These are phyloP conservation scores for Periconia sp. DNA, from an alignment of 2,329 filamentous ascomycete genomes.

Conservation along the genomic window DNA sequence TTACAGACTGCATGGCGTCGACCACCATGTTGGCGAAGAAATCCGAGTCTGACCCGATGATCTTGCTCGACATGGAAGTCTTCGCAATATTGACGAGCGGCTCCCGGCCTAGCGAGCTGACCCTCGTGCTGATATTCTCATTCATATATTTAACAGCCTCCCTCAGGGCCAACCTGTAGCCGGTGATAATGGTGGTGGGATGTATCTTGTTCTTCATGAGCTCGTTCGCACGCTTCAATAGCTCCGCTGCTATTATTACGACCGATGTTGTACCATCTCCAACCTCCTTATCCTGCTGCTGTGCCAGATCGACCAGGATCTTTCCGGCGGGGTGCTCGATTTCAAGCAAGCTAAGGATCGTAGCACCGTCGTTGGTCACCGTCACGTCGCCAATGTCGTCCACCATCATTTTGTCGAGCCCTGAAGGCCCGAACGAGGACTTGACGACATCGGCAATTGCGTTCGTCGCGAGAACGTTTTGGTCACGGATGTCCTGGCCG, in stretches of 20 bases:
- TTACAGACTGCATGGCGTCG: conserved; percentile 93
- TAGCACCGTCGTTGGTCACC: conserved; percentile 98
- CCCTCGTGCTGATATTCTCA: conserved; percentile 96
- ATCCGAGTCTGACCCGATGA: conserved; percentile 92
- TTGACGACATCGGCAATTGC: conserved; percentile 99
- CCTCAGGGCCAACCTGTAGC: conserved; percentile 91
- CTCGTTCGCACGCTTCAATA: conserved; percentile 92
- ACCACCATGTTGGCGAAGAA: conserved; percentile 99
- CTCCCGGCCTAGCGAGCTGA: conserved; percentile 88
- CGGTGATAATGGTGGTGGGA: conserved; percentile 98
- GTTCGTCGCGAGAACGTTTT: conserved; percentile 96
- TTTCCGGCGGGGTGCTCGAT: conserved; percentile 98
- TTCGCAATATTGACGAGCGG: conserved; percentile 94
- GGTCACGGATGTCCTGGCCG: conserved; percentile 93
- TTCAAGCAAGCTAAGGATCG: conserved; percentile 91
- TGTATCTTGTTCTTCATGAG: conserved; percentile 99
- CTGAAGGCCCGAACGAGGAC: conserved; percentile 96
- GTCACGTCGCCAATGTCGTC: conserved; percentile 99
- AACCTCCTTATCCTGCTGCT: conserved; percentile 99
- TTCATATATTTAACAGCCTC: conserved; percentile 99
- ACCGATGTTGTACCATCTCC: conserved; percentile 98
- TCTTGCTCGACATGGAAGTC: conserved; percentile 99
- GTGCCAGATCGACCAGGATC: conserved; percentile 95
- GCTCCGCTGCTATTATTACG: conserved; percentile 94
- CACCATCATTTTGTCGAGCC: conserved; percentile 99